Evolutionary conservation across 192 early-diverging fungal species (phyloP), one percentile per base, ranked within the genome.

Genomic region (Backusella tarrabulga): DNA sequence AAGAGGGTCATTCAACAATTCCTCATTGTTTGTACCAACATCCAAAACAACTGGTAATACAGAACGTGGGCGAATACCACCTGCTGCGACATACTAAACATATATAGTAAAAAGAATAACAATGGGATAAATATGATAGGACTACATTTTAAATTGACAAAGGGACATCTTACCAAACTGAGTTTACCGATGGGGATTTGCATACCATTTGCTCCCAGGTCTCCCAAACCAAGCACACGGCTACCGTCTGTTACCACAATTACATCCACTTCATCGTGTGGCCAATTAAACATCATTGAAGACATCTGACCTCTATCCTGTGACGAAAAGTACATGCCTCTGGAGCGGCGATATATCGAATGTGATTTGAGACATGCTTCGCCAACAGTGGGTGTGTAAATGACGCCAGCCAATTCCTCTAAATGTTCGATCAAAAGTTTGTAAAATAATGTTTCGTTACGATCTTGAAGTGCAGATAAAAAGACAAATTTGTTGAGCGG

Each of bases 381-480:
- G n/a, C 87, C 87, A 63, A 88, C 87, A 44, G 87, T 88, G 8
- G 87, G 87, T 15, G 87, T 88, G 71, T 88, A 88, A 75, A 88
- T 86, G 67, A 88, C 82, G 50, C 85, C 81, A 40, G 87, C 82
- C n/a, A 88, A 78, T 69, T 88, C 87, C 26, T 84, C 85, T 42
- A 88, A 60, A 60, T 88, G 77, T 36, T 84, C 80, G 44, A 88
- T 88, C 74, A 88, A 67, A 34, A 88, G 78, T 12, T 85, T 85
- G 36, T 88, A 88, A 70, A 85, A 88, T 23, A 88, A 78, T 2
- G 85, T 88, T 68, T 88, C 87, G 68, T 88, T 88, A 50, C 87
- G 83, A 73, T 88, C 87, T 82, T 88, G 87, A 17, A 88, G 80
- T 42, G 85, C 87, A 7, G 87, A 81, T 72, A 88, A 82, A 35